A percentile compares a stretch with the other conserved stretches of the same genome.
These are phyloP conservation scores for Fusarium sp. DNA, from an alignment of 2,329 filamentous ascomycete species.

Conservation along the genomic window DNA sequence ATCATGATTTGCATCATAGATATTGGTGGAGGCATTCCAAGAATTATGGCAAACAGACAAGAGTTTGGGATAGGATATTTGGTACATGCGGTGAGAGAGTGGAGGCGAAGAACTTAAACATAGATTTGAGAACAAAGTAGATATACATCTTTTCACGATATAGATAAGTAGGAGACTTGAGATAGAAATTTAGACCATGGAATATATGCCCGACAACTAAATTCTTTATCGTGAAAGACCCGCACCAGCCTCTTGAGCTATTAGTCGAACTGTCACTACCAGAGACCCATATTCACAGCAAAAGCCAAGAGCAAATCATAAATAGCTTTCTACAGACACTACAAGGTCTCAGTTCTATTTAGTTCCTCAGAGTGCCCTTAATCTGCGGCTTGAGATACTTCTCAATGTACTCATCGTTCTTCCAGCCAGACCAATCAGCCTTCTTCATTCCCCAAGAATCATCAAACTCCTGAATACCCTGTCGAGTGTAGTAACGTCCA, in stretches of 20 bases:
- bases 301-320: no score
- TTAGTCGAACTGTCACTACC: no score
- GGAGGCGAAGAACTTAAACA: background rate
- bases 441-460: conserved; percentile 67
- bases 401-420: conserved; percentile 56
- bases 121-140: background rate
- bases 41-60: background rate
- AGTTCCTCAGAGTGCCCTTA: conserved; percentile 4
- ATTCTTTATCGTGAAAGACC: no score
- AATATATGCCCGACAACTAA: no score
- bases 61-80: background rate
- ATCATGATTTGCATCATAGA: background rate
- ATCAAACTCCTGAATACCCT: conserved; percentile 64
- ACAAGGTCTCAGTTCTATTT: background rate
- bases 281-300: no score
- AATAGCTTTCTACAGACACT: no score
- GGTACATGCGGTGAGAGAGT: background rate
- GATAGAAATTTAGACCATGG: no score
- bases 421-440: conserved; percentile 65
- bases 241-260: no score
- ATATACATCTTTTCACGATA: background rate
- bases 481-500: conserved; percentile 67
- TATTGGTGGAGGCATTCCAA: background rate
- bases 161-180: background rate
- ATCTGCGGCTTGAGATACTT: conserved; percentile 19